Percentiles rank a stretch among this genome's conserved stretches.
These are phyloP conservation scores for Chytriomyces confervae DNA, from an alignment of 192 early-diverging fungal species.

Conservation along the genomic window DNA sequence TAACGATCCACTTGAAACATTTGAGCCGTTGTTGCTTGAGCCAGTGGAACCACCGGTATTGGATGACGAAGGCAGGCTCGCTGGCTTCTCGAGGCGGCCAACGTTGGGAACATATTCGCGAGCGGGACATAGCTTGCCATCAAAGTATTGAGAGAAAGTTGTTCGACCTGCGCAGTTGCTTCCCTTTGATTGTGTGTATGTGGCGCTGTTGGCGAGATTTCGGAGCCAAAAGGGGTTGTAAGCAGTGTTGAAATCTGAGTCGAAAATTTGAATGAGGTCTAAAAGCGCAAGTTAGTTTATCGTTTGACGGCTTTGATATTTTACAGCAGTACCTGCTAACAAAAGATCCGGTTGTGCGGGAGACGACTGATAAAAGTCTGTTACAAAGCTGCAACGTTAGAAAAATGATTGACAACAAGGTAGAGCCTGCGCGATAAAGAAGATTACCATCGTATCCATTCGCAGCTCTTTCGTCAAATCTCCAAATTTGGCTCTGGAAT, in stretches of 20 bases:
- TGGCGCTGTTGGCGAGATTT: conserved; percentile 10
- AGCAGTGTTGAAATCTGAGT: not conserved
- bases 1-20: not conserved
- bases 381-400: not conserved
- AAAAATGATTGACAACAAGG: not conserved
- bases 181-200: not conserved
- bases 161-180: not conserved
- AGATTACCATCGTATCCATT: not conserved
- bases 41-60: not conserved
- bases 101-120: not conserved
- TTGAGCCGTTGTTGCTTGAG: not conserved
- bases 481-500: conserved; percentile 20
- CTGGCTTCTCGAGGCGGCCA: not conserved
- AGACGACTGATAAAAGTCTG: conserved; percentile 11
- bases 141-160: not conserved
- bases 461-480: not conserved
- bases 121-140: conserved; percentile 5
- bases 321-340: too few species aligned
- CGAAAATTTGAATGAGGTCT: not conserved
- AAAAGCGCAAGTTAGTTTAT: not conserved
- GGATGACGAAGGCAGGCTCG: not conserved
- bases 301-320: too few species aligned
- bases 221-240: not conserved
- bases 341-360: conserved; percentile 18
- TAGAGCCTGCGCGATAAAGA: not conserved